Base-by-base conservation (phyloP, 352 stramenopile genomes). In the Phytophthora agathidicida region DNA sequence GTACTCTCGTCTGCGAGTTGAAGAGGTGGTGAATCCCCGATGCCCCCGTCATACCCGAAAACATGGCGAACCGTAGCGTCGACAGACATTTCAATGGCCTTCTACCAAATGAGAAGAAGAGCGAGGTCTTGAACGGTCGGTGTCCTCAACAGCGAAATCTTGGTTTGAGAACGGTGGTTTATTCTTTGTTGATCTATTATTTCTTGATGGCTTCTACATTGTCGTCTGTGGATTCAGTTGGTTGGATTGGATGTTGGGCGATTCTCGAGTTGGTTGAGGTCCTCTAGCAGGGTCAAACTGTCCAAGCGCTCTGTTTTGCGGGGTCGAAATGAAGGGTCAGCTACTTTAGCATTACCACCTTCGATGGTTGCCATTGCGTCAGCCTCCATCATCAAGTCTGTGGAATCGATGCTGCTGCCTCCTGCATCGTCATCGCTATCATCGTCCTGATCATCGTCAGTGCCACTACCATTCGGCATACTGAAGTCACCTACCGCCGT, bases 1-100 rank as follows among this genome's bases (percentile, higher is more conserved):
- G 80, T 92, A 63, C 81, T 68, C 50, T 92, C 82, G 55, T 94
- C 80, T 43, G 73, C 77, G 37, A 94, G 72, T 39, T 88, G 74
- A 32, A 94, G 44, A 42, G 65, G 49, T 31, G 62, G 50, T 10
- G 52, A 46, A 27, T 65, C 37, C 9, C 52, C 61, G 5, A 41
- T 19, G 37, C 39, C 27, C 10, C 80, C 77, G 31, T 70, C 70
- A 44, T 90, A 91, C 13, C 74, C 80, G 51, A 94, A 89, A 23
- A 75, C 78, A 44, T 94, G 82, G 23, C 73, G 78, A 53, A 73
- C 60, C 1, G 72, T 82, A 51, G 72, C 77, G 51, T 92, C 84
- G 22, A 94, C 67, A 33, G 67, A 75, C 62, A 75, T 75, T 24
- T 33, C 5, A 32, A 41, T 14, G 5, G 9, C 2, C 39, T n/a